A percentile compares a stretch with the other conserved stretches of the same genome.
These are phyloP conservation scores for Saccharomyces jurei DNA, from an alignment of 805 yeast species.

Conservation along the genomic window DNA sequence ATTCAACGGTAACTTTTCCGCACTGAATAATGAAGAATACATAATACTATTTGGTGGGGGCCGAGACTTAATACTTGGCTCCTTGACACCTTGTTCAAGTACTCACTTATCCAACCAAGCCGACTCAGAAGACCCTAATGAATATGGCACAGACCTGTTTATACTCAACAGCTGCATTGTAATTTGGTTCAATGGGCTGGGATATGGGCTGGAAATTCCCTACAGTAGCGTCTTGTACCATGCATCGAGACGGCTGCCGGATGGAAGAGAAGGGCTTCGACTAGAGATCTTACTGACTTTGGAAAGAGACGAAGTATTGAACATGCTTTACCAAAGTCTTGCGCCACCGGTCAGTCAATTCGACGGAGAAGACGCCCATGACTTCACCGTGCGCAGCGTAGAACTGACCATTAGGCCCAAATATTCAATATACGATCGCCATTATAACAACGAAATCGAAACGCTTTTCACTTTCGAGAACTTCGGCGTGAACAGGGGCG, in stretches of 20 bases:
- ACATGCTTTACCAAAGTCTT: constrained; percentile 17
- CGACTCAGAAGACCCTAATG: not conserved
- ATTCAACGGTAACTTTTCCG: constrained; percentile 5
- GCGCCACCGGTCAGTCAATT: not conserved
- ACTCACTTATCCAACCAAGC: not conserved
- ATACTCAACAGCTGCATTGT: constrained; percentile 32
- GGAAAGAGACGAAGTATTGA: constrained; percentile 20
- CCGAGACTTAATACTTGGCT: constrained; percentile 26
- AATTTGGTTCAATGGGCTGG: constrained; percentile 33
- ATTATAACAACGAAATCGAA: constrained; percentile 30
- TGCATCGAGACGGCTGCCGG: constrained; percentile 15
- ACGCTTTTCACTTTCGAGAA: constrained; percentile 30
- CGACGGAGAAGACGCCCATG: not conserved
- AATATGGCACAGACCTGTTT: constrained; percentile 27
- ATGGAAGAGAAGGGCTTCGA: constrained; percentile 21
- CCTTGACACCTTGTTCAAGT: constrained; percentile 5
- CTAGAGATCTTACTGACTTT: constrained; percentile 22
- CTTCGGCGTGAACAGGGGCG: constrained; percentile 36
- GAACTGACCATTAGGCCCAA: constrained; percentile 33
- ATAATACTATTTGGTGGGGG: constrained; percentile 37
- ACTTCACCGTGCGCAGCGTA: constrained; percentile 16
- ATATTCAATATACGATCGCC: constrained; percentile 31
- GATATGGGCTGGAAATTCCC: constrained; percentile 33
- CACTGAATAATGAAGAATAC: constrained; percentile 2
- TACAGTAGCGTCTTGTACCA: constrained; percentile 29